A percentile compares a stretch with the other conserved stretches of the same genome.
Conservation (phyloP, 1,284 basidiomycete genomes). For the Clitocybe nebularis region DNA sequence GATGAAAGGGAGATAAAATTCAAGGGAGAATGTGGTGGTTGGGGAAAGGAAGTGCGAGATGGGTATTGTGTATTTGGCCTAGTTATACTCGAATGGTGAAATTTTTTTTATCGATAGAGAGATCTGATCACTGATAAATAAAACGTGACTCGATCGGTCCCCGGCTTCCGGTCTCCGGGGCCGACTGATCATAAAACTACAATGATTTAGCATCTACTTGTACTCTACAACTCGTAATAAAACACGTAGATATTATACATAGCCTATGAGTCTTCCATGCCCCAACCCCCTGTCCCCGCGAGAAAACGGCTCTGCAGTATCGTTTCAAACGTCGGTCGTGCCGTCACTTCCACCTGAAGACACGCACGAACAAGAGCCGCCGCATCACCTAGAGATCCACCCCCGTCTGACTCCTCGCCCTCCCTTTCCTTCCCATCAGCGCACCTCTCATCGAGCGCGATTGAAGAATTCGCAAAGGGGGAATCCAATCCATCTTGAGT, state of each 20-base stretch:
- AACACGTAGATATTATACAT: background rate
- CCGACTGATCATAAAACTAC: conserved; percentile 12
- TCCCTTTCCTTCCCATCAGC: conserved; percentile 65
- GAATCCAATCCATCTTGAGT: conserved; percentile 76
- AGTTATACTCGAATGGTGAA: conserved; percentile 48
- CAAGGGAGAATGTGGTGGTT: conserved; percentile 46
- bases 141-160: conserved; percentile 26
- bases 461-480: conserved; percentile 68
- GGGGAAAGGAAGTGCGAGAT: conserved; percentile 40
- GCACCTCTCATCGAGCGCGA: conserved; percentile 74
- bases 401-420: conserved; percentile 74
- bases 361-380: conserved; percentile 78
- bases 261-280: conserved; percentile 26
- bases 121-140: conserved; percentile 42
- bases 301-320: conserved; percentile 79
- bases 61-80: conserved; percentile 43
- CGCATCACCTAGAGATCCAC: conserved; percentile 77
- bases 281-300: conserved; percentile 64
- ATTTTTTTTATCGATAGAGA: conserved; percentile 53
- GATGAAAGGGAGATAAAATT: conserved; percentile 31
- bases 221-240: conserved; percentile 2
- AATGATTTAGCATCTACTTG: conserved; percentile 8
- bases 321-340: conserved; percentile 79
- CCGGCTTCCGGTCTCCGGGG: conserved; percentile 22
- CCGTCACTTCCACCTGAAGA: conserved; percentile 65